These are phyloP conservation scores for Sporopachydermia lactativora DNA, from an alignment of 805 yeast genomes.

Conservation along the genomic window DNA sequence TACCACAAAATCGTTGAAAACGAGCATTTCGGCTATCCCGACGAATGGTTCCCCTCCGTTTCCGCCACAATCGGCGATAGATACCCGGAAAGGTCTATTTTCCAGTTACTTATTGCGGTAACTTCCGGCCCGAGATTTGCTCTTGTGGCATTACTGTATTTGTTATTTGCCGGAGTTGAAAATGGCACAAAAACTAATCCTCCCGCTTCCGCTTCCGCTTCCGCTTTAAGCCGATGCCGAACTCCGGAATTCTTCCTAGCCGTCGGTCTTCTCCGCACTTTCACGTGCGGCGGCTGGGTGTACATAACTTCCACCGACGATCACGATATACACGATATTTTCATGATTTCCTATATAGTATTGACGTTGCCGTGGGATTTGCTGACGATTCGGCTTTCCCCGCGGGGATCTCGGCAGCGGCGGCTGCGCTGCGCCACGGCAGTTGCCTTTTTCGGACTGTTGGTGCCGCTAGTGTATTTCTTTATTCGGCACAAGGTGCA, in stretches of 20 bases:
- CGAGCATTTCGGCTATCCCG: conserved; percentile 81
- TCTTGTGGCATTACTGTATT: conserved; percentile 23
- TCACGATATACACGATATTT: conserved; percentile 90
- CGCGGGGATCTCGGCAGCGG: conserved; percentile 31
- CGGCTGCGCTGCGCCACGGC: conserved; percentile 37
- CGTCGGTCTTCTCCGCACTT: conserved; percentile 75
- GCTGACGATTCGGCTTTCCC: conserved; percentile 38
- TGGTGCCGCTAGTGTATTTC: conserved; percentile 76
- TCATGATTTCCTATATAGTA: conserved; percentile 83
- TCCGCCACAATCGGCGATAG: conserved; percentile 95
- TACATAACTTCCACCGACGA: conserved; percentile 95
- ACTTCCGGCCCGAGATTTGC: conserved; percentile 89
- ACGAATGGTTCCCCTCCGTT: conserved; percentile 98
- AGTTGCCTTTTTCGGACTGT: conserved; percentile 47
- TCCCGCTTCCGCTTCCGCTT: no score
- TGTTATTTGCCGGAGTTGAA: background rate
- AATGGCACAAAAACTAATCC: background rate
- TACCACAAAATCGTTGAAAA: conserved; percentile 81
- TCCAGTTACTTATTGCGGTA: conserved; percentile 82
- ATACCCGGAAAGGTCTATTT: conserved; percentile 88
- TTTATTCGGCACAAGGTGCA: conserved; percentile 90
- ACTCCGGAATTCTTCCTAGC: conserved; percentile 18
- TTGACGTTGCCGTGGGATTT: conserved; percentile 88
- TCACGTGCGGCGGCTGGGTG: conserved; percentile 98
- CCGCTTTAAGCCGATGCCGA: background rate